A percentile compares a stretch with the other conserved stretches of the same genome.
Conservation (phyloP, 345 rosid genomes). For the Alliaria petiolata region DNA sequence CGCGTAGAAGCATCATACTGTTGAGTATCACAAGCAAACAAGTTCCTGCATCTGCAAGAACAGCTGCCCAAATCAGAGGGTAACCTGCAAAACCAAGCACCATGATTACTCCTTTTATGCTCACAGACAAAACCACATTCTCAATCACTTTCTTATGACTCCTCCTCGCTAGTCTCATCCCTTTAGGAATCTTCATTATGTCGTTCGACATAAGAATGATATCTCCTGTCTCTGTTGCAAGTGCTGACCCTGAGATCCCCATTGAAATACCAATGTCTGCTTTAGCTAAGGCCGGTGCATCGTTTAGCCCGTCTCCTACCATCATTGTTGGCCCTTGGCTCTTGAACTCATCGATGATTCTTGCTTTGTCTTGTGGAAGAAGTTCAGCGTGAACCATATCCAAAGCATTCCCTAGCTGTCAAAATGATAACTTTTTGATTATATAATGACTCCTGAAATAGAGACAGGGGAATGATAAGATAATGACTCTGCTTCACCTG, state of each 20-base stretch:
- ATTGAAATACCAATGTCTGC: slow-evolving; percentile 87
- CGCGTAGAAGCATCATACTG: slow-evolving; percentile 68
- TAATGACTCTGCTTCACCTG: slow-evolving; percentile 43
- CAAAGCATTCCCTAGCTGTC: slow-evolving; percentile 52
- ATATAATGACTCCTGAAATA: not conserved
- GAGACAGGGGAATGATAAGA: not conserved
- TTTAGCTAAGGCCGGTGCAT: slow-evolving; percentile 82
- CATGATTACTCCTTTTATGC: slow-evolving; percentile 59
- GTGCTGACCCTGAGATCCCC: slow-evolving; percentile 92
- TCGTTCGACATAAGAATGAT: slow-evolving; percentile 85
- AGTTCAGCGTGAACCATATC: slow-evolving; percentile 62
- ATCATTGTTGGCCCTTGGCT: slow-evolving; percentile 57
- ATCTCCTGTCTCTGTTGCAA: slow-evolving; percentile 81
- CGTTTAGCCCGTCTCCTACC: slow-evolving; percentile 94
- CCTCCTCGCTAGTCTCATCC: slow-evolving; percentile 53
- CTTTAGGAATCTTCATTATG: slow-evolving; percentile 59
- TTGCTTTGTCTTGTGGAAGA: slow-evolving; percentile 71
- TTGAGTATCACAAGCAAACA: slow-evolving; percentile 76
- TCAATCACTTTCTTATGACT: slow-evolving; percentile 60
- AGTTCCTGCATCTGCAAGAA: slow-evolving; percentile 86
- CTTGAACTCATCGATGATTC: slow-evolving; percentile 44
- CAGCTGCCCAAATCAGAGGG: slow-evolving; percentile 89
- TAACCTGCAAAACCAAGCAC: slow-evolving; percentile 71
- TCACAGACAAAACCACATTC: slow-evolving; percentile 59
- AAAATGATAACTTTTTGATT: not conserved